Evolutionary conservation across 78 protist species (phyloP), one percentile per base, ranked within the genome.

Genomic region (Chrysochromulina tobinii): DNA sequence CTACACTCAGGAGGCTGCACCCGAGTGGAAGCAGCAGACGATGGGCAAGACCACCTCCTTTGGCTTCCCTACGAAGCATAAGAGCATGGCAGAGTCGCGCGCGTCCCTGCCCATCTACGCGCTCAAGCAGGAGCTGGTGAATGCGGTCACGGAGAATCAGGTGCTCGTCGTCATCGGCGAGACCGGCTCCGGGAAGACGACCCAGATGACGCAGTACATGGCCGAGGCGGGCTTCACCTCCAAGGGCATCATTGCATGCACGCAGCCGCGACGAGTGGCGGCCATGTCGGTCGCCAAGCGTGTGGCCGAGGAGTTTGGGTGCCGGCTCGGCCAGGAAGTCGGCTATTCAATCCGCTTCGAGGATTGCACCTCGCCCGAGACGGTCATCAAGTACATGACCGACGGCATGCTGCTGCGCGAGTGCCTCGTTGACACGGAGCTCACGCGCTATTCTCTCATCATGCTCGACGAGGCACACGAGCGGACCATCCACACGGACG

Each of bases 241-340:
- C 15, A 72, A 7, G 15, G 72, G 81, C 61, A 57, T 87, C 61
- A 23, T 89, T 67, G 81, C 59, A 94, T 81, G 94, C 88, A 95
- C 97, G n/a, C 99, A 99, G 95, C 99, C 99, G 3, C 97, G 99
- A 6, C 97, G 99, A 25, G 99, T 99, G 27, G 99, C 99, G 0
- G 99, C 99, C 54, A 97, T 96, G 96, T 92, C 97, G 0, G 99
- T 99, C 55, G 99, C 99, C 50, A 97, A 98, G 96, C 99, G 99
- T 54, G 99, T 98, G 27, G 93, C 98, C 11, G 99, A 98, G 89
- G 99, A 98, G 94, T 94, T 93, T 38, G 99, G 99, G 27, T 99
- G 99, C 94, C 93, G 96, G 21, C 75, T 90, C 11, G 93, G 93
- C 50, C 89, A 50, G 57, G 84, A 75, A 57, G 84, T 99, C 1